Evolutionary conservation across 352 stramenopile genomes (phyloP).

Genomic region (Discostella stelligera): DNA sequence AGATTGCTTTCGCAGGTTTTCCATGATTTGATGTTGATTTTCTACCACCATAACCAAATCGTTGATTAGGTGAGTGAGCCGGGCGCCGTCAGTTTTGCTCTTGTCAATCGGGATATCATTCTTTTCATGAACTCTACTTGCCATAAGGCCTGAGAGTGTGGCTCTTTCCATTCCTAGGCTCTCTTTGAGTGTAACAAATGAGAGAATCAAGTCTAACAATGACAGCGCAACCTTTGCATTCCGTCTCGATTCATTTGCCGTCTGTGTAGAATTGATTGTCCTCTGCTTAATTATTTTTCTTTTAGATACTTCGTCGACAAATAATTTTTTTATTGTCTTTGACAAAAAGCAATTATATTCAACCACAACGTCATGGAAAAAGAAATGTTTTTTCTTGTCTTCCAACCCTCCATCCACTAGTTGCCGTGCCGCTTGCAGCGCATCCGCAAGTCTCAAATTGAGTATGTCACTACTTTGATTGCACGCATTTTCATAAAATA

Average conservation of each 20-base stretch:
- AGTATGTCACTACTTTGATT: not conserved
- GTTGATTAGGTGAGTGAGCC: slow-evolving; percentile 35
- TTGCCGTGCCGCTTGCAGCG: slow-evolving; percentile 15
- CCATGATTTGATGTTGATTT: slow-evolving; percentile 54
- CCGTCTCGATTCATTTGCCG: slow-evolving; percentile 5
- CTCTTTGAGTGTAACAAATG: slow-evolving; percentile 72
- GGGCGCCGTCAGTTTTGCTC: not conserved
- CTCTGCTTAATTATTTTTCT: slow-evolving; percentile 10
- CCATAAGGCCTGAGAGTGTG: slow-evolving; percentile 55
- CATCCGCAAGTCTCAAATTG: slow-evolving; percentile 17
- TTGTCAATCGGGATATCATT: not conserved
- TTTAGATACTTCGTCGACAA: slow-evolving; percentile 19
- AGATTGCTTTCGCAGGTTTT: slow-evolving; percentile 31
- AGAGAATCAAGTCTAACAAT: slow-evolving; percentile 54
- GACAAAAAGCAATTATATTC: slow-evolving; percentile 32
- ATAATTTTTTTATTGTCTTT: slow-evolving; percentile 26
- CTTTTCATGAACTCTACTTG: slow-evolving; percentile 23
- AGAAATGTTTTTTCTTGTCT: slow-evolving; percentile 14
- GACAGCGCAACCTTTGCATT: slow-evolving; percentile 31
- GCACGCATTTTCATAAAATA: slow-evolving; percentile 25
- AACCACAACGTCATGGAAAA: slow-evolving; percentile 18
- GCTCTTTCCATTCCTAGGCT: slow-evolving; percentile 63
- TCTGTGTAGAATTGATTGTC: slow-evolving; percentile 3
- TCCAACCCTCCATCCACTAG: slow-evolving; percentile 20
- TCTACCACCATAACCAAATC: slow-evolving; percentile 70